Conservation (phyloP, 371 early-diverging fungal genomes). For the Encephalitozoon romaleae region DNA sequence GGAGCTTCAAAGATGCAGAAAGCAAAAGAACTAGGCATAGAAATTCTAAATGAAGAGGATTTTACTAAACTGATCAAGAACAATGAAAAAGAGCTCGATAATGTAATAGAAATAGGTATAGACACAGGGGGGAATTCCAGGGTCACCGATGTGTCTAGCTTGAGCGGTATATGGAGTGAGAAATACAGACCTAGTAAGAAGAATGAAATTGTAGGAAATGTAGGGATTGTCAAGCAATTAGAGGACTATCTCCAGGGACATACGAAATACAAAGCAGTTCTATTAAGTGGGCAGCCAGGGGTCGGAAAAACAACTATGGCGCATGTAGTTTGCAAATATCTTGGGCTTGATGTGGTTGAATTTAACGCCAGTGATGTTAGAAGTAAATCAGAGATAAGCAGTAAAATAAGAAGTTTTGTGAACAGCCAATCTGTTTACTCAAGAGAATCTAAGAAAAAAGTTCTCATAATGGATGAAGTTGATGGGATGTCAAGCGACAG, state of each 20-base stretch:
- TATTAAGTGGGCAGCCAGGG: constrained; percentile 92
- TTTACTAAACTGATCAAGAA: constrained; percentile 69
- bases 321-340: constrained; percentile 69
- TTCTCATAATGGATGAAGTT: constrained; percentile 97
- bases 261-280: constrained; percentile 64
- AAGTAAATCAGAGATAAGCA: constrained; percentile 66
- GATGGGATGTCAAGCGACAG: constrained; percentile 98
- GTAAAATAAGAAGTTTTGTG: constrained; percentile 55
- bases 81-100: background rate
- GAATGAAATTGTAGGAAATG: constrained; percentile 83
- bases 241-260: constrained; percentile 66
- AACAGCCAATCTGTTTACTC: constrained; percentile 15
- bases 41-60: constrained; percentile 73
- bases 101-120: background rate
- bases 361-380: constrained; percentile 96
- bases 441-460: constrained; percentile 32
- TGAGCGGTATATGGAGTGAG: constrained; percentile 71
- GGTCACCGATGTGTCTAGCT: background rate
- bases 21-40: constrained; percentile 67
- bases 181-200: constrained; percentile 77
- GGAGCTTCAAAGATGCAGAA: constrained; percentile 79
- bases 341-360: constrained; percentile 78
- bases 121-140: background rate
- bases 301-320: constrained; percentile 96
- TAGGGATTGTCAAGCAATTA: constrained; percentile 65